These are phyloP conservation scores for Dendrobium officinale DNA, from an alignment of 106 monocot genomes.

Conservation along the genomic window DNA sequence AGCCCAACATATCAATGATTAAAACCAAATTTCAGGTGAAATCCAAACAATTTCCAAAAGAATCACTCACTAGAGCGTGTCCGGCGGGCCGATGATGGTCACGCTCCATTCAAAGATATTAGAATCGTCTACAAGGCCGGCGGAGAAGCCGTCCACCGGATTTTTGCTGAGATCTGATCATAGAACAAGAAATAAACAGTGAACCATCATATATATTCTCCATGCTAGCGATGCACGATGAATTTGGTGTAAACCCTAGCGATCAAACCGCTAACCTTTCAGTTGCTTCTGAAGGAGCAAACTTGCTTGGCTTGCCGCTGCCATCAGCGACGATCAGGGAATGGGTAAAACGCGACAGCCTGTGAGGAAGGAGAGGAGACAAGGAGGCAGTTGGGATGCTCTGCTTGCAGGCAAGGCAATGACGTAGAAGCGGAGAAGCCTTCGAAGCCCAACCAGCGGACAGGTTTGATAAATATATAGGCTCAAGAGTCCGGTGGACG, in stretches of 20 bases:
- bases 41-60: not conserved
- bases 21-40: constrained; percentile 1
- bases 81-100: constrained; percentile 73
- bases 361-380: not conserved
- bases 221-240: not conserved
- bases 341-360: not conserved
- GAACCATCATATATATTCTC: not conserved
- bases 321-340: constrained; percentile 13
- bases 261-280: constrained; percentile 19
- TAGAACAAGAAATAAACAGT: not conserved
- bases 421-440: not conserved
- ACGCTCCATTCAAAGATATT: constrained; percentile 79
- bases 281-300: constrained; percentile 59
- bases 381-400: not conserved
- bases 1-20: not conserved
- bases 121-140: constrained; percentile 59
- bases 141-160: constrained; percentile 77
- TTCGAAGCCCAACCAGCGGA: not conserved
- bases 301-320: constrained; percentile 34
- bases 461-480: not conserved
- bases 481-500: not conserved
- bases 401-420: not conserved
- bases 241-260: not conserved
- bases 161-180: constrained; percentile 53
- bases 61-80: constrained; percentile 62